These are phyloP conservation scores for Neoboletus magnificus DNA, from an alignment of 768 basidiomycete species.

Conservation along the genomic window DNA sequence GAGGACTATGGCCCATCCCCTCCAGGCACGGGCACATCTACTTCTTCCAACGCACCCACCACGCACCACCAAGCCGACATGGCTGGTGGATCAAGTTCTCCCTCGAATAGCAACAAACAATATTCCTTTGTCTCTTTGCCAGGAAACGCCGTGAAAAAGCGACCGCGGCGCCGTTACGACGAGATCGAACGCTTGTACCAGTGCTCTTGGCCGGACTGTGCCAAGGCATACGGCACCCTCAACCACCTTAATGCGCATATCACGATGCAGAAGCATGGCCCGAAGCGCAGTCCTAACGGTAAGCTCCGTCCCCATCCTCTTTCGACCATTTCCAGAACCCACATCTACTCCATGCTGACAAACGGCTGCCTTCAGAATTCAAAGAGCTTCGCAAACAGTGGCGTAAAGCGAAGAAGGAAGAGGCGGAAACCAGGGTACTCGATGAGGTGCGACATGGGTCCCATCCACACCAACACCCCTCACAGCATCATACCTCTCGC, in stretches of 20 bases:
- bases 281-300: constrained; percentile 89
- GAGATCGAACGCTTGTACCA: constrained; percentile 94
- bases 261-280: constrained; percentile 95
- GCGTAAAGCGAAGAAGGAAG: constrained; percentile 90
- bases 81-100: constrained; percentile 27
- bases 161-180: constrained; percentile 83
- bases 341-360: constrained; percentile 7
- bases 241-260: constrained; percentile 99
- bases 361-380: constrained; percentile 62
- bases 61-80: constrained; percentile 20
- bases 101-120: constrained; percentile 56
- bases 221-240: constrained; percentile 89
- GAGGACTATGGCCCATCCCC: constrained; percentile 60
- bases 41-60: constrained; percentile 45
- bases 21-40: constrained; percentile 59
- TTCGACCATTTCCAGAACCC: background rate
- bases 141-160: constrained; percentile 78
- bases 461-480: constrained; percentile 15
- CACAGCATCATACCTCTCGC: constrained; percentile 22
- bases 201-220: constrained; percentile 75
- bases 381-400: constrained; percentile 96
- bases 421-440: constrained; percentile 28
- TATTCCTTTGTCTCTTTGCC: constrained; percentile 82
- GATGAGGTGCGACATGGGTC: constrained; percentile 14
- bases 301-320: constrained; percentile 28